Percentiles rank a stretch among this genome's conserved stretches.
phyloP scores from a whole-genome alignment of 768 basidiomycete species.

The Pulveroboletus ravenelii region DNA sequence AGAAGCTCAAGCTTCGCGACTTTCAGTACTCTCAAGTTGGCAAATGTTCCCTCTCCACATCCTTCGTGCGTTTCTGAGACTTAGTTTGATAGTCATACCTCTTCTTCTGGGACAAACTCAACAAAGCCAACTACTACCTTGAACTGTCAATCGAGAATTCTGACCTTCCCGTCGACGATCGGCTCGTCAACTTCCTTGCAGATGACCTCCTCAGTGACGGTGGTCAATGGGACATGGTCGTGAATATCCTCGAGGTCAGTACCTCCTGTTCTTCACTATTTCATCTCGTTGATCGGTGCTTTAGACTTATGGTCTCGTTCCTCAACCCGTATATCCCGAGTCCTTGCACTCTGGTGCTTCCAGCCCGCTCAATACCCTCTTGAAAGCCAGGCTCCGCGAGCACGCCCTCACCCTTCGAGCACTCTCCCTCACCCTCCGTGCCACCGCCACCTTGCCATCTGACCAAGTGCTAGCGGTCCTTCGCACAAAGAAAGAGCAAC shows the following conservation, averaged over 20 bases:
- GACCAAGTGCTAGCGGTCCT: constrained; percentile 49
- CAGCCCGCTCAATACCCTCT: constrained; percentile 63
- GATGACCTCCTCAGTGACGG: constrained; percentile 81
- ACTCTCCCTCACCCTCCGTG: constrained; percentile 50
- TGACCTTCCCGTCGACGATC: constrained; percentile 74
- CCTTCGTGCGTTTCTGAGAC: constrained; percentile 2
- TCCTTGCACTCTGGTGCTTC: constrained; percentile 78
- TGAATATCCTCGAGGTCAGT: constrained; percentile 58
- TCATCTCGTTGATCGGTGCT: constrained; percentile 28
- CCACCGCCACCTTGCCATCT: constrained; percentile 39
- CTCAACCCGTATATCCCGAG: constrained; percentile 79
- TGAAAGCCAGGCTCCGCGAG: constrained; percentile 90
- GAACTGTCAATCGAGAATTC: constrained; percentile 82
- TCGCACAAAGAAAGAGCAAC: constrained; percentile 78
- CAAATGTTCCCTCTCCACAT: background rate
- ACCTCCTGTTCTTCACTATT: background rate
- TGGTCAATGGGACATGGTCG: constrained; percentile 93
- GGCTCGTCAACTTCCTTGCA: constrained; percentile 75
- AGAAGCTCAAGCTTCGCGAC: constrained; percentile 77
- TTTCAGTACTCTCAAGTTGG: constrained; percentile 87
- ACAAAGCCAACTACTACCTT: constrained; percentile 86
- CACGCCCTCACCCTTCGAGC: constrained; percentile 78
- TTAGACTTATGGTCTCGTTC: constrained; percentile 81
- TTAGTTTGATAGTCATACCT: constrained; percentile 60
- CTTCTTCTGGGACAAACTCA: constrained; percentile 96